Evolutionary conservation across 2,329 filamentous ascomycete species (phyloP), one percentile per base, ranked within the genome.

Genomic region (Bimuria novae-zelandiae): DNA sequence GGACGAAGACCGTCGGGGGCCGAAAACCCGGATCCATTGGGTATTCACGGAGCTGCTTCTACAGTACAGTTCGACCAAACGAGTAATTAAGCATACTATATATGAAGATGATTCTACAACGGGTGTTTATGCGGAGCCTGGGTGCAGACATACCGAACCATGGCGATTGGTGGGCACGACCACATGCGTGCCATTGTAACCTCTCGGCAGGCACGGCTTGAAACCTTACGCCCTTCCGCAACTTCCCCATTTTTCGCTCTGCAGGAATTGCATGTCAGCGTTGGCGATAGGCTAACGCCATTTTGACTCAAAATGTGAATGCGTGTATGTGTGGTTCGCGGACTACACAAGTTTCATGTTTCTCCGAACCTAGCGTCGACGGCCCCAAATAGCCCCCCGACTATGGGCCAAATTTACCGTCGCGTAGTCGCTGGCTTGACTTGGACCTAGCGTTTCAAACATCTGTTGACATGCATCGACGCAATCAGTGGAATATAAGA

Each of bases 261-360:
- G 17, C 17, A 23, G 7, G 7, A 14, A 19, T 32, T 17, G n/a
- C n/a, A 16, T 25, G 8, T 36, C 32, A 21, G 30, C 14, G 7
- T 36, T 11, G 14, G 25, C 43, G 32, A 37, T 16, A 25, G 1
- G 11, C 43, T 46, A 46, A 37, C 21, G 8, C 32, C 14, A 12
- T 33, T 10, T 19, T 11, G 22, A 27, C n/a, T 8, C 14, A 46
- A n/a, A 14, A 16, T 35, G n/a, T 17, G 19, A 8, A 21, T 7
- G 27, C 32, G 19, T 36, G 21, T 22, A n/a, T 36, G 11, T 22
- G 43, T n/a, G 32, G 43, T 7, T 27, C 14, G 43, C 43, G 43
- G 43, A 37, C 43, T 46, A 27, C 14, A 16, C 32, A 36, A 16
- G 32, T 46, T 46, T 36, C 43, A 46, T 36, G 21, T 36, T 37